phyloP scores from a whole-genome alignment of 352 stramenopile genomes.

The Globisporangium alternatum region DNA sequence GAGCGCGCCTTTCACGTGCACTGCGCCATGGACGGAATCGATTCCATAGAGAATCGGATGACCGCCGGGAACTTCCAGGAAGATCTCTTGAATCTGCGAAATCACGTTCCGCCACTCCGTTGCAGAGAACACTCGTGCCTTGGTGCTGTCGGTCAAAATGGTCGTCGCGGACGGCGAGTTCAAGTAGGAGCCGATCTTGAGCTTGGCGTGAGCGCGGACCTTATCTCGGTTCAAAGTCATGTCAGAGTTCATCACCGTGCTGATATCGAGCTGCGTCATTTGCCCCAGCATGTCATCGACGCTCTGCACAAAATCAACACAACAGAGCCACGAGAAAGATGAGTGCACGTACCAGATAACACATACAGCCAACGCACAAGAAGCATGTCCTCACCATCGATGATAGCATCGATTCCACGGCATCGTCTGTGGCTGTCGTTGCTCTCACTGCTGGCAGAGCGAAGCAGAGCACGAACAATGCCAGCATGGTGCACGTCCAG shows the following conservation, averaged over 20 bases:
- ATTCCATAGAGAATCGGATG: slow-evolving; percentile 85
- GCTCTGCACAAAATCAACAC: slow-evolving; percentile 9
- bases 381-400: slow-evolving; percentile 9
- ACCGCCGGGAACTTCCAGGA: slow-evolving; percentile 47
- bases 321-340: background rate
- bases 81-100: slow-evolving; percentile 76
- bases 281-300: slow-evolving; percentile 75
- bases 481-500: slow-evolving; percentile 1
- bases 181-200: slow-evolving; percentile 89
- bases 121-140: slow-evolving; percentile 39
- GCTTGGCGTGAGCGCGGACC: slow-evolving; percentile 62
- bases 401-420: slow-evolving; percentile 11
- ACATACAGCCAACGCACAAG: background rate
- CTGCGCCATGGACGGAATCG: slow-evolving; percentile 90
- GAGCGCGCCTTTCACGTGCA: slow-evolving; percentile 77
- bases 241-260: slow-evolving; percentile 65
- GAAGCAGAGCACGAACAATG: background rate
- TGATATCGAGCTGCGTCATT: slow-evolving; percentile 91
- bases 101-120: slow-evolving; percentile 73
- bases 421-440: background rate
- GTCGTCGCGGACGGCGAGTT: slow-evolving; percentile 60
- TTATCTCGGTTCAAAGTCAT: slow-evolving; percentile 56
- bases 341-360: no score
- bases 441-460: background rate
- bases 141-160: slow-evolving; percentile 26